Conservation (phyloP, 768 basidiomycete genomes). For the Russula earlei region DNA sequence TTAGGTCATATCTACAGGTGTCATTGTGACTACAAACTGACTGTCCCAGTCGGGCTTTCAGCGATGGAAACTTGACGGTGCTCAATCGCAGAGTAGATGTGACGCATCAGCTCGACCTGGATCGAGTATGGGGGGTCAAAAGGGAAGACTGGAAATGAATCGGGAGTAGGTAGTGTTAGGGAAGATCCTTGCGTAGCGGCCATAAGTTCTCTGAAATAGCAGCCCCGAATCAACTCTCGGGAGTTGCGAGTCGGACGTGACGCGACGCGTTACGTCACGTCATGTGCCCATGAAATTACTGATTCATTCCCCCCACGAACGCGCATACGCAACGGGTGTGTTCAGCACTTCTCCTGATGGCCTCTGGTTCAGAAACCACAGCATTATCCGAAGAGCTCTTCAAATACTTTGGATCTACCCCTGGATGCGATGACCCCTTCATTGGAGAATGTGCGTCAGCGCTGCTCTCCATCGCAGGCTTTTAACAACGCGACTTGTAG, state of each 20-base stretch:
- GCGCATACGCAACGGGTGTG: neutral
- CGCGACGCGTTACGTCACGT: conserved; percentile 13
- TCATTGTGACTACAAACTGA: conserved; percentile 27
- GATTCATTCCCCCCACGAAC: too few relatives aligned
- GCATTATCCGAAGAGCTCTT: neutral
- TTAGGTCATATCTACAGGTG: neutral
- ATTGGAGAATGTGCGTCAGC: conserved; percentile 14
- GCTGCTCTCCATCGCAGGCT: neutral
- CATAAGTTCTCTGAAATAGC: too few relatives aligned
- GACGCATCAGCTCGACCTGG: conserved; percentile 80
- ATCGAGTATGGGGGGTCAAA: conserved; percentile 77
- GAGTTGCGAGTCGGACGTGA: neutral
- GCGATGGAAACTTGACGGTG: conserved; percentile 66
- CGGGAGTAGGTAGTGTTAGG: conserved; percentile 49
- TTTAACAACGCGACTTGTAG: conserved; percentile 28
- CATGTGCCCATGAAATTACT: neutral
- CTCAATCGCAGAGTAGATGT: conserved; percentile 76
- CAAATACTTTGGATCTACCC: neutral
- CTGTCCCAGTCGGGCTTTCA: conserved; percentile 86
- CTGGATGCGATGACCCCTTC: conserved; percentile 12
- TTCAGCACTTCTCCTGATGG: neutral
- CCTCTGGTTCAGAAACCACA: neutral
- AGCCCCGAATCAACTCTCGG: too few relatives aligned
- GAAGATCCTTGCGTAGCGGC: neutral
- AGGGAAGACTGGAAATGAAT: conserved; percentile 69